Base-by-base conservation (phyloP, 2,329 filamentous ascomycete species). In the Chaetomium globosum region DNA sequence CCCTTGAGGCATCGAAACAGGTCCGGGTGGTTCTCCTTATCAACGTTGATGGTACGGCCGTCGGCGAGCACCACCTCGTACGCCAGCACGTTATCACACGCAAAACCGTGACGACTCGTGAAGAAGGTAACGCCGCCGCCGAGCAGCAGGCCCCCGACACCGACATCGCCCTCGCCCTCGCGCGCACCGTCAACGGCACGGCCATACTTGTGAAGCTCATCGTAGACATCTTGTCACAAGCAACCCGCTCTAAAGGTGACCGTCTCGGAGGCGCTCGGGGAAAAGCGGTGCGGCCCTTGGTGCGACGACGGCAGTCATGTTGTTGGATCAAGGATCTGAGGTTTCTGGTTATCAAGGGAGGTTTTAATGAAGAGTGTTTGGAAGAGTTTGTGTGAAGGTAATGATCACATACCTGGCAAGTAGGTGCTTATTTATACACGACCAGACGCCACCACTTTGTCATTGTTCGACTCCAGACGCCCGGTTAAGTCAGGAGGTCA, bases 41-140 rank as follows among this genome's bases (percentile, higher is more conserved):
- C 79, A 12, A 76, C 80, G 9, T 76, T 75, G 30, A 81, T 71
- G 55, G 82, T 74, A 6, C 64, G 51, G 2, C 80, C 80, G 63
- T 76, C 72, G 0, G 77, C 77, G 1, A 81, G 75, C 3, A 83
- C 79, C 30, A 82, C 74, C 65, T 81, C 75, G 59, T 72, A 79
- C 55, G 75, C 75, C 7, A 73, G 65, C 8, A 81, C 74, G 43
- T 75, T 78, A 65, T 81, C 79, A 65, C 77, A 79, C 26, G 74
- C 77, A 33, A 79, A 78, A 1, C 81, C 81, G 36, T 75, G 55
- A 6, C 56, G 54, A 16, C 65, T 64, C 2, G 69, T 63, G 65
- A 73, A 72, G 65, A 71, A 75, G n/a, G 70, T 71, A 56, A 71
- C 72, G 21, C 74, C 74, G 13, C 74, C 72, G 9, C 74, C 74